Evolutionary conservation across 1,284 basidiomycete genomes (phyloP).

Genomic region (Microbotryum silenes-acaulis): DNA sequence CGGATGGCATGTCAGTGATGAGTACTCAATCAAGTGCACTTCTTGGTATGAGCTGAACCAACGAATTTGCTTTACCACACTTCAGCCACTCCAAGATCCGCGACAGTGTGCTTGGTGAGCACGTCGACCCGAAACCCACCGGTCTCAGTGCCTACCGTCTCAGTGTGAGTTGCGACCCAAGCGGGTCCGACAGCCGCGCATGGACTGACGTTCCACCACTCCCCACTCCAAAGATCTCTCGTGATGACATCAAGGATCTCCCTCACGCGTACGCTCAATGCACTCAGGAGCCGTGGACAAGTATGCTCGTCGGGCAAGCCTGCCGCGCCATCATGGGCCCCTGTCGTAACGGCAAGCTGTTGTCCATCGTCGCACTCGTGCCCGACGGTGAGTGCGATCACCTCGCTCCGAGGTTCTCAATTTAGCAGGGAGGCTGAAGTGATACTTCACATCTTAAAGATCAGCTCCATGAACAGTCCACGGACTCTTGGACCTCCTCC

Average conservation of each 20-base stretch:
- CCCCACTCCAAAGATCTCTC: not conserved
- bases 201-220: not conserved
- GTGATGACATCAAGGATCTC: not conserved
- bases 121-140: conserved; percentile 29
- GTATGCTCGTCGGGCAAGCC: conserved; percentile 29
- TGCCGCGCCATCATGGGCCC: conserved; percentile 32
- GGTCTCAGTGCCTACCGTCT: conserved; percentile 36
- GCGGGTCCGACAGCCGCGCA: too few relatives aligned
- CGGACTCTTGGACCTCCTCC: too few relatives aligned
- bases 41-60: too few relatives aligned
- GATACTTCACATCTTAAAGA: too few relatives aligned
- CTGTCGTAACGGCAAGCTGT: conserved; percentile 27
- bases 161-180: not conserved
- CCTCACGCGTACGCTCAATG: not conserved
- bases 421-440: too few relatives aligned
- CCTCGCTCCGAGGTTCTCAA: too few relatives aligned
- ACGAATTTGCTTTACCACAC: too few relatives aligned
- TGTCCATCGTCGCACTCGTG: conserved; percentile 35
- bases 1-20: conserved; percentile 35
- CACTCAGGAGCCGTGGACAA: too few relatives aligned
- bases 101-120: conserved; percentile 28
- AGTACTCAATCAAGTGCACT: too few relatives aligned
- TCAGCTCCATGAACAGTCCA: too few relatives aligned
- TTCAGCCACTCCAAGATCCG: conserved; percentile 28
- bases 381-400: too few relatives aligned